Evolutionary conservation across 768 basidiomycete genomes (phyloP).

Genomic region (Termitomyces sp.): DNA sequence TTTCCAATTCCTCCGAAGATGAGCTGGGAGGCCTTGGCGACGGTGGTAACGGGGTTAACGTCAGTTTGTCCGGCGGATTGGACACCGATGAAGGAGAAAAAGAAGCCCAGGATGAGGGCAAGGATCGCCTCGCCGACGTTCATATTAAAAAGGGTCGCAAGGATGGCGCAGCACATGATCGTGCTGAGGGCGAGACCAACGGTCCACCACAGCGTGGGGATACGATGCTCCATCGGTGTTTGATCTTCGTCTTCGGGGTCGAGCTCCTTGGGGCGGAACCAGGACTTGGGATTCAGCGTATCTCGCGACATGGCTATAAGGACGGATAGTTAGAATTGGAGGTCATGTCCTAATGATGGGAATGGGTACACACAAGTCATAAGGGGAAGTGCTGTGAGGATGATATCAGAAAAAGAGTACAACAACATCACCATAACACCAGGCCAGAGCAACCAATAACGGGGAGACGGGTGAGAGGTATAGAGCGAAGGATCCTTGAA

Average conservation of each 20-base stretch:
- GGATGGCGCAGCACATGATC: conserved; percentile 48
- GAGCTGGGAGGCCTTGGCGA: conserved; percentile 61
- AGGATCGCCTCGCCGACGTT: conserved; percentile 58
- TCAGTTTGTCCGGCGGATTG: conserved; percentile 58
- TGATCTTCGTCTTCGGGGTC: conserved; percentile 45
- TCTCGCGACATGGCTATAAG: conserved; percentile 14
- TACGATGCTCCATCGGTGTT: conserved; percentile 50
- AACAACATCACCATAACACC: conserved; percentile 60
- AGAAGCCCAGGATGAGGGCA: conserved; percentile 53
- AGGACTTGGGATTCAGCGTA: conserved; percentile 23
- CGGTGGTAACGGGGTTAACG: conserved; percentile 58
- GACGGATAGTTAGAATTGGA: background rate
- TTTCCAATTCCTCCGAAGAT: conserved; percentile 62
- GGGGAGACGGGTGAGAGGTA: conserved; percentile 42
- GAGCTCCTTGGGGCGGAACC: conserved; percentile 26
- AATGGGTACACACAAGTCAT: conserved; percentile 20
- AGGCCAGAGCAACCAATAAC: conserved; percentile 64
- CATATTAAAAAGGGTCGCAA: conserved; percentile 50
- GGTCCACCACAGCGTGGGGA: conserved; percentile 54
- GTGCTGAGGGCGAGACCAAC: conserved; percentile 43
- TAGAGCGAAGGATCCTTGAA: conserved; percentile 40
- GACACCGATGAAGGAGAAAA: conserved; percentile 67
- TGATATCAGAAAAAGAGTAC: conserved; percentile 54
- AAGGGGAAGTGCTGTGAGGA: conserved; percentile 35
- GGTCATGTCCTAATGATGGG: too few species aligned